Base-by-base conservation (phyloP, 352 stramenopile genomes). In the Saprolegnia diclina region DNA sequence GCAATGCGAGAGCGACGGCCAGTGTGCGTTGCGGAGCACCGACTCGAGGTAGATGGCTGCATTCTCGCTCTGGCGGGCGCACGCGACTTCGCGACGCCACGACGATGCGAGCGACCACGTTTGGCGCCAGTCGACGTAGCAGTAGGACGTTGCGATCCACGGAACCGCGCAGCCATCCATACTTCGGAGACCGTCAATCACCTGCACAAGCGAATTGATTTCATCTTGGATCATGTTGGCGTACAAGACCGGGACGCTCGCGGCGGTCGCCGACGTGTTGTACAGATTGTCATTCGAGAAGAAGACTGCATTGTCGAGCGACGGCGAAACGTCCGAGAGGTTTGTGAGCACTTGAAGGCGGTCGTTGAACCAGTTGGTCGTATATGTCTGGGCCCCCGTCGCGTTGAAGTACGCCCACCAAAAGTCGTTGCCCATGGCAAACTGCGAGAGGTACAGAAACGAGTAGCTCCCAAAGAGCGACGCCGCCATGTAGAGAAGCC, bases 371-470 rank as follows among this genome's bases (percentile, higher is more conserved):
- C 63, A 69, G 22, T 57, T 48, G 7, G 45, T 48, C 42, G 61
- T 18, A 22, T 61, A 69, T 18, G 35, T 32, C n/a, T 62, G 53
- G 5, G 63, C 42, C 21, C 52, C 52, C 22, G 29, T 53, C 11
- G 9, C 35, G 24, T 69, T 61, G 32, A 69, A 69, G 1, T n/a
- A 45, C 9, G 63, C 22, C 63, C 63, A 69, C 63, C 44, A 69
- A 32, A 59, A 59, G 21, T 69, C 63, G 44, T 69, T 69, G 19
- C 14, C 13, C 63, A 69, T 69, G 48, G 48, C 37, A 22, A 37
- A 62, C 32, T 69, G 18, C 10, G 63, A 53, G 16, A 69, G 37
- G 37, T n/a, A 9, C 11, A 69, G 32, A 56, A 50, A 59, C 21
- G 45, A 24, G 26, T 62, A 59, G 35, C 48, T 53, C 18, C 44